Percentiles rank a stretch among this genome's conserved stretches.
Conservation (phyloP, 805 yeast species). For the Blastobotrys parvus region DNA sequence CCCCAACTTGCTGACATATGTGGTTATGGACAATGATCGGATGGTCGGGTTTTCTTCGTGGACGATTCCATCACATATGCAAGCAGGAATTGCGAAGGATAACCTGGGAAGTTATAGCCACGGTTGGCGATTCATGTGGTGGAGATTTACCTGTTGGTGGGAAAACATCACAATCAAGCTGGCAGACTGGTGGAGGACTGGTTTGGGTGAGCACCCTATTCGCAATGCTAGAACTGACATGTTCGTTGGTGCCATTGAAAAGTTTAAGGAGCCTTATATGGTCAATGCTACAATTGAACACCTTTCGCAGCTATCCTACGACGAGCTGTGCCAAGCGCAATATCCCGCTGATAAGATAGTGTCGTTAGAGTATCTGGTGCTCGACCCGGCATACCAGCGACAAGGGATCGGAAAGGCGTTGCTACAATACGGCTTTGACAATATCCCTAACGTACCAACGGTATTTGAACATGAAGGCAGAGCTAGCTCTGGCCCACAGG, state of each 20-base stretch:
- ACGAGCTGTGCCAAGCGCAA: background rate
- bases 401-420: background rate
- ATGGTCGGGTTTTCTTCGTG: background rate
- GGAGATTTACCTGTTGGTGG: background rate
- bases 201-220: background rate
- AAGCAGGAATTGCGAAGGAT: background rate
- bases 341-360: background rate
- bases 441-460: too few species aligned
- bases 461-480: too few species aligned
- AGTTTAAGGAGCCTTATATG: background rate
- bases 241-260: background rate
- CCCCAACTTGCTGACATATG: too few species aligned
- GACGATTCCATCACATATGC: background rate
- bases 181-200: background rate
- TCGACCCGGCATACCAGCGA: background rate
- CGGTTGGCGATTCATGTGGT: background rate
- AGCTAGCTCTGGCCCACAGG: too few species aligned
- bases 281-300: background rate
- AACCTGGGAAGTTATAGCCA: too few species aligned
- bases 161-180: background rate
- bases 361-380: background rate
- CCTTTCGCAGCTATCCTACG: too few species aligned
- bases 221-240: background rate
- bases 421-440: background rate
- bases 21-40: background rate